Base-by-base conservation (phyloP, 2,329 filamentous ascomycete species). In the Curvularia lunata region DNA sequence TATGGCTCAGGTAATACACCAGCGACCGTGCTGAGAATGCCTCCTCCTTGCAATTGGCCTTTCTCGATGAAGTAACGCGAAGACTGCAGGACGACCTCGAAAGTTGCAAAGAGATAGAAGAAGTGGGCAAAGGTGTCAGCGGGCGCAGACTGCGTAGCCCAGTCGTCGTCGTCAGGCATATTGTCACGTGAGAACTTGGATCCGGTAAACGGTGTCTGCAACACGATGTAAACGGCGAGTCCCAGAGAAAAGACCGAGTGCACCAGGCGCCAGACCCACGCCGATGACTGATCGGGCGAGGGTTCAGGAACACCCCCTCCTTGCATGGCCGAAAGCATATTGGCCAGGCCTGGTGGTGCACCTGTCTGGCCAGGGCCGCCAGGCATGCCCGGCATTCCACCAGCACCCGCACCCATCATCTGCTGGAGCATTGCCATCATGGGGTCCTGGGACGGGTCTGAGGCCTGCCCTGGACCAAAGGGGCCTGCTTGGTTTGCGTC, bases 101-200 rank as follows among this genome's bases (percentile, higher is more conserved):
- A 88, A 0, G 90, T 91, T 5, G 90, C 88, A 72, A 94, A 95
- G n/a, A 90, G 83, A 80, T 88, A 91, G 76, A 94, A 92, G 77
- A 92, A 88, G 60, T 83, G 82, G 45, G 80, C 80, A 40, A 81
- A 79, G 34, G 75, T 69, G 47, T 77, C 76, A 16, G 77, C 73
- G 28, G 80, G 75, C 1, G 68, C 70, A 7, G 77, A 66, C 9
- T 71, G 70, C 2, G 61, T 45, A 2, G 64, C 62, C 67, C 73
- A 77, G 58, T 72, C 72, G 21, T 74, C 66, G 16, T 74, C 66
- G 13, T 72, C 67, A n/a, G 63, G 41, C 6, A 61, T 47, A 9
- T 61, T 66, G 43, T 62, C 56, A 28, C 90, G 85, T 68, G 87
- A 84, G 6, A 83, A 65, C 71, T 85, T 85, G 30, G 85, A 86